phyloP scores from a whole-genome alignment of 495 filamentous ascomycete genomes.

The Talaromyces thailandensis region DNA sequence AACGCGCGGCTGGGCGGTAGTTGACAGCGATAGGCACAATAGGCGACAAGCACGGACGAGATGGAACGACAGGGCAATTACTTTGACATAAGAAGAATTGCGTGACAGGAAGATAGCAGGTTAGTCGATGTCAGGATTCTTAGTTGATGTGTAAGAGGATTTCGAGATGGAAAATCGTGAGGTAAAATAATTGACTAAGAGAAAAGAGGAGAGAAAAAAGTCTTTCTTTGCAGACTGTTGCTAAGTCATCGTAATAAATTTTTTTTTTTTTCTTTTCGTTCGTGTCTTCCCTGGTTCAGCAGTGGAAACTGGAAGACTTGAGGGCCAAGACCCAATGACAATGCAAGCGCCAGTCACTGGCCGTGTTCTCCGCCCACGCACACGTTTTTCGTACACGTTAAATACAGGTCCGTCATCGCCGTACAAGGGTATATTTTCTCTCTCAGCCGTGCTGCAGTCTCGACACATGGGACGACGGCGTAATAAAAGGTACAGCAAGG shows the following conservation, averaged over 20 bases:
- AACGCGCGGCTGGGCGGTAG: conserved; percentile 38
- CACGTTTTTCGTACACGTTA: not conserved
- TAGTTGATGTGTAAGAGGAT: conserved; percentile 8
- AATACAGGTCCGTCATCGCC: not conserved
- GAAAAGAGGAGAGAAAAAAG: conserved; percentile 10
- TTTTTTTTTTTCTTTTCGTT: not conserved
- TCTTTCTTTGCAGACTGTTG: not conserved
- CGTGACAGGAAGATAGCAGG: conserved; percentile 12
- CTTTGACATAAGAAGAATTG: conserved; percentile 42
- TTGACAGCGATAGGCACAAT: conserved; percentile 5
- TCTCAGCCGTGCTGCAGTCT: not conserved
- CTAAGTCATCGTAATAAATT: not conserved
- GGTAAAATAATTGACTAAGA: conserved; percentile 42
- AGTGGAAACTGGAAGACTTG: not conserved
- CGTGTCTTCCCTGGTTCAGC: not conserved
- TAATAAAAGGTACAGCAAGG: not conserved
- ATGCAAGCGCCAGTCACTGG: not conserved
- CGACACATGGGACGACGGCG: no score
- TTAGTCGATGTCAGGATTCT: not conserved
- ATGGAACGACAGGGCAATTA: not conserved
- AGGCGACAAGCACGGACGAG: conserved; percentile 1
- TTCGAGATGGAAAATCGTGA: conserved; percentile 22
- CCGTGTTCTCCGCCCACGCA: not conserved
- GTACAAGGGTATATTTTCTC: not conserved
- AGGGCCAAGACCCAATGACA: not conserved